Evolutionary conservation across 768 basidiomycete genomes (phyloP), one percentile per base, ranked within the genome.

Genomic region (Aureoboletus auriporus): DNA sequence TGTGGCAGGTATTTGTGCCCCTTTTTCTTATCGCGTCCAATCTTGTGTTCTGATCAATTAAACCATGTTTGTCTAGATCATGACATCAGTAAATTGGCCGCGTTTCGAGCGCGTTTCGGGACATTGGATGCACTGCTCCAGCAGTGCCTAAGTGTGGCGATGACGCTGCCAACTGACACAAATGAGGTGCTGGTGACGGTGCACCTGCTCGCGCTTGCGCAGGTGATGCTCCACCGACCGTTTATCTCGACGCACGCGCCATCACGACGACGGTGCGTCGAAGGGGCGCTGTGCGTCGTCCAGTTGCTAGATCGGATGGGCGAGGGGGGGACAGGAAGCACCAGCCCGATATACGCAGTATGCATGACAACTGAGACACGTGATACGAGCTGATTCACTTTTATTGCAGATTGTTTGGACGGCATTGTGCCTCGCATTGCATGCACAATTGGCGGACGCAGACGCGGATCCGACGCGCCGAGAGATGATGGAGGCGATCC

Each of bases 111-210:
- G 12, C 71, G 73, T 7, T 79, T 80, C 17, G 67, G 67, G 36
- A 72, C 71, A 3, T 61, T 80, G 46, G 74, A 77, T 51, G 59
- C 65, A 29, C 67, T 79, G 39, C 74, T 80, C 33, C 73, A 75
- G 5, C 57, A 58, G 2, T 61, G 49, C 35, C 42, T 51, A 23
- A 45, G 13, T 38, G 49, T 45, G 34, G 60, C 48, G 30, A 44
- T 62, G 31, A 20, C 42, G 6, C 16, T 47, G 23, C 29, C 45
- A 6, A 50, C 37, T 8, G 13, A 9, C 13, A n/a, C 16, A 10
- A 31, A 41, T 10, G 47, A 61, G 31, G 38, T 46, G 8, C 40
- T 59, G 0, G 43, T 55, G 44, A 50, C 53, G 1, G 35, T 66
- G 35, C 59, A 57, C 34, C 46, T 65, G 31, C 8, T 46, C 16